Conservation (phyloP, 2,329 filamentous ascomycete species). For the Fusarium chaquense region DNA sequence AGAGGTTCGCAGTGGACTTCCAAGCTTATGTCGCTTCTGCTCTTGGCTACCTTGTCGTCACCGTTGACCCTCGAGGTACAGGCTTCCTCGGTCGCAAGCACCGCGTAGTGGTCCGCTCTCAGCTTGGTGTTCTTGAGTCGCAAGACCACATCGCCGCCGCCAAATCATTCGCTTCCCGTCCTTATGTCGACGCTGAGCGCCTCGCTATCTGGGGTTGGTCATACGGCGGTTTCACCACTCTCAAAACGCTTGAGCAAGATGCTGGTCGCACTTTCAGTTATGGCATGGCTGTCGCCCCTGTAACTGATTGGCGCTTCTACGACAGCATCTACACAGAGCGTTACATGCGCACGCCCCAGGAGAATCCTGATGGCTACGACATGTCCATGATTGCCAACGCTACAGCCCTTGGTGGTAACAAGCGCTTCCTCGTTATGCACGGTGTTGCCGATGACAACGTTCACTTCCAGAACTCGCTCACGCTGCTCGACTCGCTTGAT, state of each 20-base stretch:
- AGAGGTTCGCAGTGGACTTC: slow-evolving; percentile 86
- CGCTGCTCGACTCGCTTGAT: slow-evolving; percentile 87
- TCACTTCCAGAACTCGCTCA: slow-evolving; percentile 94
- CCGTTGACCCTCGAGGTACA: slow-evolving; percentile 92
- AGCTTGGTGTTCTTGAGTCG: slow-evolving; percentile 87
- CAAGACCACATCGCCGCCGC: slow-evolving; percentile 92
- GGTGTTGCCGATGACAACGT: slow-evolving; percentile 98
- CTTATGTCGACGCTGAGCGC: slow-evolving; percentile 83
- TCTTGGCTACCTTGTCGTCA: slow-evolving; percentile 93
- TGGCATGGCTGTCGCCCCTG: slow-evolving; percentile 97
- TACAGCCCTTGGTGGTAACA: slow-evolving; percentile 77
- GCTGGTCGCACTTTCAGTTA: slow-evolving; percentile 92
- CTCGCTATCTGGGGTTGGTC: slow-evolving; percentile 99
- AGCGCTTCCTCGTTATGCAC: slow-evolving; percentile 95
- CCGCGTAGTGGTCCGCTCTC: slow-evolving; percentile 83
- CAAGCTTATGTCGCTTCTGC: slow-evolving; percentile 87
- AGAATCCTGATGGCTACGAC: slow-evolving; percentile 82
- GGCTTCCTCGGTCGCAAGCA: slow-evolving; percentile 89
- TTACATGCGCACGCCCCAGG: slow-evolving; percentile 95
- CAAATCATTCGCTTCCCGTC: slow-evolving; percentile 82
- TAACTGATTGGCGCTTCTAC: slow-evolving; percentile 98
- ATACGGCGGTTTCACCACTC: slow-evolving; percentile 93
- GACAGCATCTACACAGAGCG: slow-evolving; percentile 94
- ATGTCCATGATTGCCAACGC: slow-evolving; percentile 80
- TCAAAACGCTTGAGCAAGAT: slow-evolving; percentile 94